Conservation (phyloP, 345 rosid genomes). For the Jatropha curcas region DNA sequence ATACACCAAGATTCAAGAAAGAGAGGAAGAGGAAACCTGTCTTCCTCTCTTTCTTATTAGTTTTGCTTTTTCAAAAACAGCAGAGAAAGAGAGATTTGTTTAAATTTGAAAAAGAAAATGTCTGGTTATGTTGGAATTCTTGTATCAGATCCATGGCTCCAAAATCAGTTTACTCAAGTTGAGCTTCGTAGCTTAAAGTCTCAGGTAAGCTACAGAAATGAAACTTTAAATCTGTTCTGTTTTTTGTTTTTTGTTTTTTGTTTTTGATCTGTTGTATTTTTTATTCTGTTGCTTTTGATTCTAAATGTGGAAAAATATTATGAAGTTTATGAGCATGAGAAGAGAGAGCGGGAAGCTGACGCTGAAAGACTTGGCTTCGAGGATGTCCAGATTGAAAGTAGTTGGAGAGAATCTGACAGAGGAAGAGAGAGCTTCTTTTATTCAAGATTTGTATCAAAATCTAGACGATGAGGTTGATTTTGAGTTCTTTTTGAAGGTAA, state of each 20-base stretch:
- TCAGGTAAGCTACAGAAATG: conserved; percentile 46
- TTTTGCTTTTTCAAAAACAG: neutral
- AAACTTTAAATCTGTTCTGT: neutral
- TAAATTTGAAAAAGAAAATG: conserved; percentile 37
- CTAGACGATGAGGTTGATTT: conserved; percentile 84
- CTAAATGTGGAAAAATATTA: neutral
- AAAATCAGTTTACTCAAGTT: conserved; percentile 98
- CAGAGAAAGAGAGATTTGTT: neutral
- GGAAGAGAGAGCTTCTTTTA: conserved; percentile 66
- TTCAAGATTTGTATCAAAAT: conserved; percentile 64
- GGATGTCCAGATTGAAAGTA: conserved; percentile 78
- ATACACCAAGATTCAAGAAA: neutral
- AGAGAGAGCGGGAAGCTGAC: conserved; percentile 93
- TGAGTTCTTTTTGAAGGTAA: conserved; percentile 88
- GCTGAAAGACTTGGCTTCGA: conserved; percentile 72
- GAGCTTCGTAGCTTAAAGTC: conserved; percentile 96
- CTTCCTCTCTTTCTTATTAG: neutral
- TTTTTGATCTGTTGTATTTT: neutral
- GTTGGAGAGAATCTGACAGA: conserved; percentile 79
- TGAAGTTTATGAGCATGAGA: conserved; percentile 80
- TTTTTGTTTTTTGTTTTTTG: neutral
- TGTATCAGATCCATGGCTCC: conserved; percentile 96
- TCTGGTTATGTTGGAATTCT: conserved; percentile 86
- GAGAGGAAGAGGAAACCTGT: neutral
- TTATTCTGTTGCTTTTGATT: neutral